Conservation (phyloP, 2,329 filamentous ascomycete species). For the Aspergillus japonicus region DNA sequence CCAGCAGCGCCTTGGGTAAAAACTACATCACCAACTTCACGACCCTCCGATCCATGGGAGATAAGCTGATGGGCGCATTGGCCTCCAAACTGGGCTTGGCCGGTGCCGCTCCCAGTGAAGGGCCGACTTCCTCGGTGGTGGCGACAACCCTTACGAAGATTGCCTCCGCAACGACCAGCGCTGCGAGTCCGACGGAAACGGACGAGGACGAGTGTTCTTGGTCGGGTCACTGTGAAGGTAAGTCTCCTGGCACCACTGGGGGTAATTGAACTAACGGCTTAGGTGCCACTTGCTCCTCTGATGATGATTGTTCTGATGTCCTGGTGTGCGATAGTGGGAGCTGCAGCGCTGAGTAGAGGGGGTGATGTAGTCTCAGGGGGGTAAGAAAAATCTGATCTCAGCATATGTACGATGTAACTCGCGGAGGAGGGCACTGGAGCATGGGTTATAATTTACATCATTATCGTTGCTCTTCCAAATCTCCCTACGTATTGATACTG, state of each 20-base stretch:
- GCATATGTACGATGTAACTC: too few relatives aligned
- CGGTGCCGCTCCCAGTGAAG: not conserved
- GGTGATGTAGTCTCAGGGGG: not conserved
- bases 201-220: conserved; percentile 17
- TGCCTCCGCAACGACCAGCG: not conserved
- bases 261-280: conserved; percentile 14
- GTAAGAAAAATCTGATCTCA: too few relatives aligned
- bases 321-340: conserved; percentile 12
- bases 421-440: too few relatives aligned
- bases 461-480: too few relatives aligned
- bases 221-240: conserved; percentile 24
- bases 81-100: conserved; percentile 20
- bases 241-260: conserved; percentile 8
- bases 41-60: conserved; percentile 29
- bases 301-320: conserved; percentile 18
- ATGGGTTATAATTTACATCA: too few relatives aligned
- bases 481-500: too few relatives aligned
- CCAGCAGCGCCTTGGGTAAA: conserved; percentile 23
- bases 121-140: not conserved
- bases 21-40: conserved; percentile 31
- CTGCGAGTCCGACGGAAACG: not conserved
- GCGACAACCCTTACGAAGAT: not conserved
- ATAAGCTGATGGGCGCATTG: conserved; percentile 25
- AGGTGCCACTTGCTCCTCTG: conserved; percentile 15
- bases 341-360: not conserved